Conservation (phyloP, 805 yeast species). For the Lipomyces chichibuensis region DNA sequence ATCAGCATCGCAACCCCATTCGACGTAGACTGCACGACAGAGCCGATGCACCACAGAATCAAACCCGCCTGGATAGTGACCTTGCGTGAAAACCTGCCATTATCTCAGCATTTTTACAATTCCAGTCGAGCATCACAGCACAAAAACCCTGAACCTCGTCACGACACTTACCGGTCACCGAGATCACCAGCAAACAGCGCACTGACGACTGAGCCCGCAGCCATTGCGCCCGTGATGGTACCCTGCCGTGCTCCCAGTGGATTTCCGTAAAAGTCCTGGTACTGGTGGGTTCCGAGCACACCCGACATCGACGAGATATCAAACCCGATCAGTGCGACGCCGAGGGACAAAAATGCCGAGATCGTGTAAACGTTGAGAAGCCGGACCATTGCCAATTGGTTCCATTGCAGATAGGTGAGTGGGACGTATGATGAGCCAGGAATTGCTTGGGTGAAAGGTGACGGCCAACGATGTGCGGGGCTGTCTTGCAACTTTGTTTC, state of each 20-base stretch:
- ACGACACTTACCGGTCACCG: background rate
- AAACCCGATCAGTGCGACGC: conserved; percentile 66
- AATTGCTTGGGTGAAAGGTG: too few relatives aligned
- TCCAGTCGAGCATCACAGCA: conserved; percentile 38
- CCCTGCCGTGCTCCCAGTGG: conserved; percentile 63
- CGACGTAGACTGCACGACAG: conserved; percentile 42
- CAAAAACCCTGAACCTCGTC: too few relatives aligned
- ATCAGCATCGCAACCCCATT: conserved; percentile 45
- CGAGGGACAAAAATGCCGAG: conserved; percentile 55
- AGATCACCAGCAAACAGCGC: conserved; percentile 49
- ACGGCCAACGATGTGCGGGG: too few relatives aligned
- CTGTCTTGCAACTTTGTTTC: too few relatives aligned
- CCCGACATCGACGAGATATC: conserved; percentile 71
- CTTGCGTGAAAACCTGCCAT: conserved; percentile 33
- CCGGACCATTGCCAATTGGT: conserved; percentile 41
- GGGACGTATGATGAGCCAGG: too few relatives aligned
- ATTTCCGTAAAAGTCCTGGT: conserved; percentile 51
- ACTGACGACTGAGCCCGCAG: conserved; percentile 67
- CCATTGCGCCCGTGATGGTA: conserved; percentile 62
- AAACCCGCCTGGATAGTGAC: conserved; percentile 33
- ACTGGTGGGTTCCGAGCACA: conserved; percentile 54
- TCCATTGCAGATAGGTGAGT: too few relatives aligned
- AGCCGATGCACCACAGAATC: conserved; percentile 35
- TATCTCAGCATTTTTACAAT: conserved; percentile 43
- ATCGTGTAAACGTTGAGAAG: conserved; percentile 52